phyloP scores from a whole-genome alignment of 495 filamentous ascomycete genomes.

The Barbatosphaeria neglecta region DNA sequence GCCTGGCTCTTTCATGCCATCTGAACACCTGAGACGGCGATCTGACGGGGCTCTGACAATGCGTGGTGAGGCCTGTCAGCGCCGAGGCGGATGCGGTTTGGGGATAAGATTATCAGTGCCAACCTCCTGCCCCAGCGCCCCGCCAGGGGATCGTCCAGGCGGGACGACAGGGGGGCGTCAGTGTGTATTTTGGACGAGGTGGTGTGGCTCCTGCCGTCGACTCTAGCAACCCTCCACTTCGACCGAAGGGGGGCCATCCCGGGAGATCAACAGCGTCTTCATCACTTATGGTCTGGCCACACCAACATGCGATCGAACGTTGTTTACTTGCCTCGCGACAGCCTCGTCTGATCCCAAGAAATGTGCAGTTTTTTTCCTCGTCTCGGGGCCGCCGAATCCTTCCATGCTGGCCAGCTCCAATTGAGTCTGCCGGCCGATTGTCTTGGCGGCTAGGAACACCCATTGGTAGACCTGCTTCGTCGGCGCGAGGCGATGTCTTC shows the following conservation, averaged over 20 bases:
- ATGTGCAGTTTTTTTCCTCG: background rate
- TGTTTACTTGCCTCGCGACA: background rate
- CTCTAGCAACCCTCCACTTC: background rate
- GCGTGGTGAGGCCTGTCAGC: background rate
- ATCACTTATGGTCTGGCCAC: background rate
- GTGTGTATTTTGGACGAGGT: too few species aligned
- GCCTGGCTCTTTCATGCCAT: constrained; percentile 1
- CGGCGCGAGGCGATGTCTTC: too few species aligned
- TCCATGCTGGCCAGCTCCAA: too few species aligned
- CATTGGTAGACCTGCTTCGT: too few species aligned
- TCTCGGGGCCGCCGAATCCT: too few species aligned
- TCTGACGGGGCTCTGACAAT: constrained; percentile 4
- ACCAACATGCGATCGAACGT: background rate
- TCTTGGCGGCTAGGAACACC: too few species aligned
- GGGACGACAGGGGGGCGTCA: background rate
- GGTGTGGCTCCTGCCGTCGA: too few species aligned
- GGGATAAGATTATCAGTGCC: background rate
- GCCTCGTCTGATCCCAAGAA: background rate
- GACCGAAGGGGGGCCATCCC: too few species aligned
- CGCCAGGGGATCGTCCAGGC: background rate
- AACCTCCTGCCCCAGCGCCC: background rate
- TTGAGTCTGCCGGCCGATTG: too few species aligned
- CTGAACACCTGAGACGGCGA: constrained; percentile 14
- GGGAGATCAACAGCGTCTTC: background rate
- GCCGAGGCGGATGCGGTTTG: constrained; percentile 19